Conservation (phyloP, 2,329 filamentous ascomycete genomes). For the Verticillium klebahnii region DNA sequence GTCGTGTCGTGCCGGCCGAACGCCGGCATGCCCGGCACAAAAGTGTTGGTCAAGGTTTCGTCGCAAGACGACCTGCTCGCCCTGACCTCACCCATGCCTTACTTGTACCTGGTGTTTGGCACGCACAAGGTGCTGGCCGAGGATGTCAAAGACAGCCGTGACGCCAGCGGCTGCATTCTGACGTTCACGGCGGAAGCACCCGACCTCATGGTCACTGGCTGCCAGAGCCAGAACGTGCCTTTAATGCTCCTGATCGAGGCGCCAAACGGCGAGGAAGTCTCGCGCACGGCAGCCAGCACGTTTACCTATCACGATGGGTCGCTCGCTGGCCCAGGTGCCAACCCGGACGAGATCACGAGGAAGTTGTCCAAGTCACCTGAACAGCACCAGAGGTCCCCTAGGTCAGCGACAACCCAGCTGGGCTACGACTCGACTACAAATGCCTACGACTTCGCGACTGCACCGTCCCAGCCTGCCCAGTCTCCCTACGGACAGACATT, state of each 20-base stretch:
- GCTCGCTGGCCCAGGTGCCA: constrained; percentile 23
- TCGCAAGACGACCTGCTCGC: constrained; percentile 67
- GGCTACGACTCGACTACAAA: constrained; percentile 42
- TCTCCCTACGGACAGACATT: constrained; percentile 32
- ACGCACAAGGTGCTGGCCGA: constrained; percentile 62
- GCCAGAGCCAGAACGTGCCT: constrained; percentile 45
- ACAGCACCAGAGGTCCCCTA: constrained; percentile 29
- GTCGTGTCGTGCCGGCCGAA: constrained; percentile 68
- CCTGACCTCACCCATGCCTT: constrained; percentile 49
- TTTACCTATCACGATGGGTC: constrained; percentile 38
- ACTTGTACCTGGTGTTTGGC: constrained; percentile 72
- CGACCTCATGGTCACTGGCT: constrained; percentile 46
- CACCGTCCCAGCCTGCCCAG: constrained; percentile 29
- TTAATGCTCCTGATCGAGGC: constrained; percentile 50
- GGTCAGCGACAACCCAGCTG: constrained; percentile 18
- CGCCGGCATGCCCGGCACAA: constrained; percentile 64
- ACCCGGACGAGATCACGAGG: constrained; percentile 35
- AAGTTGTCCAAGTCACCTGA: constrained; percentile 38
- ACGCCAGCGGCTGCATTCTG: constrained; percentile 62
- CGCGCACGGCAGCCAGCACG: constrained; percentile 40
- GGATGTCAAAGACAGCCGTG: constrained; percentile 56
- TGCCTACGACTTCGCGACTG: constrained; percentile 52
- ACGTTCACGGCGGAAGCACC: constrained; percentile 70
- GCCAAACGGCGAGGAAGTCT: constrained; percentile 47
- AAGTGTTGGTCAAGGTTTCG: constrained; percentile 68